Conservation (phyloP, 768 basidiomycete species). For the Russula vinacea region DNA sequence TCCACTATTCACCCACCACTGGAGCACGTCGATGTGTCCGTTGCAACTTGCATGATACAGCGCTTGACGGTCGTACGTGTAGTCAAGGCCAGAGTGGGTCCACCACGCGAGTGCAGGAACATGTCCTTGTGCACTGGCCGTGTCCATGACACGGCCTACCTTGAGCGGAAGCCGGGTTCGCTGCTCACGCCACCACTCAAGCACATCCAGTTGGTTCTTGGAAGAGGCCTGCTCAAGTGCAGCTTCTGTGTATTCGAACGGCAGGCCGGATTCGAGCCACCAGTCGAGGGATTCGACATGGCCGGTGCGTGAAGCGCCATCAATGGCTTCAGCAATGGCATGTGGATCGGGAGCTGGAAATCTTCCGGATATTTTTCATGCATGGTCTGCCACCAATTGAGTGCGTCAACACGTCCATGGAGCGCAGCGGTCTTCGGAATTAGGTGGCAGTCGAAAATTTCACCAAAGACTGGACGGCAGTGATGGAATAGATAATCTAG, state of each 20-base stretch:
- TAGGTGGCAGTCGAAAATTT: conserved; percentile 60
- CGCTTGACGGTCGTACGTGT: conserved; percentile 74
- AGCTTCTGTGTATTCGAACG: conserved; percentile 73
- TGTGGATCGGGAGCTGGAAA: conserved; percentile 52
- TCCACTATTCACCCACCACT: conserved; percentile 82
- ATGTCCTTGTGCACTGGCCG: conserved; percentile 75
- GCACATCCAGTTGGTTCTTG: conserved; percentile 69
- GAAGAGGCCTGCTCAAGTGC: conserved; percentile 78
- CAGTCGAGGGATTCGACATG: conserved; percentile 73
- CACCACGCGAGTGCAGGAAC: conserved; percentile 82
- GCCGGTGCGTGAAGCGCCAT: conserved; percentile 75
- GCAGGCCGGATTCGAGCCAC: conserved; percentile 68
- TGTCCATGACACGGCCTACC: conserved; percentile 81
- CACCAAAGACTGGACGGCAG: conserved; percentile 60
- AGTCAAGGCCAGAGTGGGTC: conserved; percentile 72
- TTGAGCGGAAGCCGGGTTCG: conserved; percentile 58
- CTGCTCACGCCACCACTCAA: conserved; percentile 81
- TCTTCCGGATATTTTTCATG: conserved; percentile 59
- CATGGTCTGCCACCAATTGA: conserved; percentile 79
- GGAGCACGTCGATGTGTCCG: conserved; percentile 73
- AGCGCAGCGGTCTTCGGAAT: conserved; percentile 77
- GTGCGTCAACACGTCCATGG: conserved; percentile 66
- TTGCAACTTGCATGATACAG: conserved; percentile 76
- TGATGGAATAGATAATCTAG: conserved; percentile 69
- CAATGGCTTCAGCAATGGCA: conserved; percentile 66